Conservation (phyloP, 305 asterid species). For the Petunia hybrid region DNA sequence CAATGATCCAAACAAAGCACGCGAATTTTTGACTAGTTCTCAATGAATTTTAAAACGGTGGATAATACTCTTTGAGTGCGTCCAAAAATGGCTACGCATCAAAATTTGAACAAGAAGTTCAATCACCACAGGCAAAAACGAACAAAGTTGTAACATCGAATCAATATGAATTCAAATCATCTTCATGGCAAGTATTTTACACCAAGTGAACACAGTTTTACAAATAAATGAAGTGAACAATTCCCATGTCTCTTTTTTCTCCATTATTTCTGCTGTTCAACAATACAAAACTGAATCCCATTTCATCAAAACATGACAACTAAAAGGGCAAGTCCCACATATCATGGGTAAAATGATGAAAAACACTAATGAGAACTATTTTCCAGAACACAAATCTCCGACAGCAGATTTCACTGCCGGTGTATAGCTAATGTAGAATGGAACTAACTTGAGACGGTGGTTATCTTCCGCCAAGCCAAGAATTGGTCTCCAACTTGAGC, state of each 20-base stretch:
- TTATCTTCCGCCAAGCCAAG: conserved; percentile 25
- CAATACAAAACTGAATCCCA: conserved; percentile 19
- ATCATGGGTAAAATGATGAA: conserved; percentile 6
- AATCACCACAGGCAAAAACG: not conserved
- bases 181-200: conserved; percentile 23
- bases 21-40: too few species aligned
- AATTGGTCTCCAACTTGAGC: not conserved
- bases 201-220: conserved; percentile 21
- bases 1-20: too few species aligned
- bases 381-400: not conserved
- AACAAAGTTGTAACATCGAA: not conserved
- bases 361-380: not conserved
- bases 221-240: conserved; percentile 10
- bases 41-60: too few species aligned
- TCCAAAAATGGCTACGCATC: too few species aligned
- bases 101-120: not conserved
- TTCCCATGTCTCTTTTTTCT: not conserved
- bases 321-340: conserved; percentile 16
- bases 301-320: not conserved
- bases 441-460: conserved; percentile 13
- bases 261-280: conserved; percentile 31
- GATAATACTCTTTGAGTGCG: too few species aligned
- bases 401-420: conserved; percentile 2
- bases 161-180: conserved; percentile 14
- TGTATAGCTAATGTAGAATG: conserved; percentile 14